These are phyloP conservation scores for Candida khao-thaluensis DNA, from an alignment of 805 yeast species.

Conservation along the genomic window DNA sequence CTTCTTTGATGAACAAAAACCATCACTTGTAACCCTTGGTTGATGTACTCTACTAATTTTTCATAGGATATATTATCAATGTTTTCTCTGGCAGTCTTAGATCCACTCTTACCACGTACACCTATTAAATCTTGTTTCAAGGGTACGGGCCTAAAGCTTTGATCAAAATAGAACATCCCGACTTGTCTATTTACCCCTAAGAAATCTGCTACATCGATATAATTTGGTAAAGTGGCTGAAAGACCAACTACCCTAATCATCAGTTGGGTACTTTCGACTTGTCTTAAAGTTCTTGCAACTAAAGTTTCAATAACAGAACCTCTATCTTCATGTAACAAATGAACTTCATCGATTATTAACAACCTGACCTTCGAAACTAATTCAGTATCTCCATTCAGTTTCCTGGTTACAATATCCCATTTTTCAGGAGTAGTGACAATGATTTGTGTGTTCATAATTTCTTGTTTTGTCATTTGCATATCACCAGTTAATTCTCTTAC, in stretches of 20 bases:
- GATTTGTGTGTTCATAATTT: conserved; percentile 74
- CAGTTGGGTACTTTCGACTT: conserved; percentile 90
- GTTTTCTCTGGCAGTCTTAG: conserved; percentile 66
- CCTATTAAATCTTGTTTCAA: conserved; percentile 85
- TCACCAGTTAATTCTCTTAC: conserved; percentile 95
- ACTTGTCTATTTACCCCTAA: conserved; percentile 84
- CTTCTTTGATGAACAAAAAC: conserved; percentile 94
- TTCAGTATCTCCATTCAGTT: conserved; percentile 85
- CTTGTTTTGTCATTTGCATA: conserved; percentile 69
- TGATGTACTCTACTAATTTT: conserved; percentile 65
- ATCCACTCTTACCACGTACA: conserved; percentile 81
- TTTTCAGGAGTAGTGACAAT: conserved; percentile 95
- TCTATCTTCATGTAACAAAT: conserved; percentile 93
- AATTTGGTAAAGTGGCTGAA: conserved; percentile 92
- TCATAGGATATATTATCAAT: conserved; percentile 76
- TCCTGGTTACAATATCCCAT: conserved; percentile 98
- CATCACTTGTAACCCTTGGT: conserved; percentile 86
- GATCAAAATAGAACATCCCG: conserved; percentile 95
- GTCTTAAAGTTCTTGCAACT: conserved; percentile 91
- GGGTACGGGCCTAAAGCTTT: conserved; percentile 91
- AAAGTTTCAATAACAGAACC: conserved; percentile 96
- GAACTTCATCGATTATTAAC: conserved; percentile 93
- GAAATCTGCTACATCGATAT: conserved; percentile 90
- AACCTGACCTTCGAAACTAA: conserved; percentile 80
- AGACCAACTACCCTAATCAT: conserved; percentile 93